Evolutionary conservation across 2,329 filamentous ascomycete genomes (phyloP).

Genomic region (Chaetomium strumarium): DNA sequence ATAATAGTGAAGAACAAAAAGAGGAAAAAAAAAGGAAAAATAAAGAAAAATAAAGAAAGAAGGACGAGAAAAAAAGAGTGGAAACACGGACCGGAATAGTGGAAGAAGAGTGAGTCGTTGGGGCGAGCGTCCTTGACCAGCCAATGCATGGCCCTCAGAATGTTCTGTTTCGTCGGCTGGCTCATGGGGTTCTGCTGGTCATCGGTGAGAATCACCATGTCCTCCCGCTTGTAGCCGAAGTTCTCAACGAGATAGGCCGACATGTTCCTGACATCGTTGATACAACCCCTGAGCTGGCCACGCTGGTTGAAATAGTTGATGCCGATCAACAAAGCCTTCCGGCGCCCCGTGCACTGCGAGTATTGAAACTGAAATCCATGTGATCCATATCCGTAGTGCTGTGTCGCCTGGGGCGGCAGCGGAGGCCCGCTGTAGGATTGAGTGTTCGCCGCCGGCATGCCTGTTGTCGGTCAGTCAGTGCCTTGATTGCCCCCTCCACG

Average conservation of each 20-base stretch:
- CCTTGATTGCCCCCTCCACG: background rate
- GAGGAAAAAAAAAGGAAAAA: too few species aligned
- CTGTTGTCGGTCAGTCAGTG: conserved; percentile 18
- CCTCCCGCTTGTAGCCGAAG: conserved; percentile 88
- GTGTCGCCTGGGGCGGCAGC: conserved; percentile 59
- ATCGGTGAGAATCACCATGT: conserved; percentile 95
- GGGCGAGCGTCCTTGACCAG: conserved; percentile 86
- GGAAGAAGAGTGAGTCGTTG: conserved; percentile 95
- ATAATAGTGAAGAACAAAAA: too few species aligned
- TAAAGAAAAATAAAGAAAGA: too few species aligned
- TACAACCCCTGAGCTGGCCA: conserved; percentile 85
- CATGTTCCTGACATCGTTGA: conserved; percentile 98
- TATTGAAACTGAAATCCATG: conserved; percentile 81
- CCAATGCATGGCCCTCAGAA: conserved; percentile 95
- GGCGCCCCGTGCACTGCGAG: conserved; percentile 79
- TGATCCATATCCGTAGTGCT: conserved; percentile 73
- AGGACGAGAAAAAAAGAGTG: too few species aligned
- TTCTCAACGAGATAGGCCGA: conserved; percentile 81
- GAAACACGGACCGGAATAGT: conserved; percentile 73
- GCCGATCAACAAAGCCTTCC: conserved; percentile 86
- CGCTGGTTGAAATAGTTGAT: conserved; percentile 96
- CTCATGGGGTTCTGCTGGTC: conserved; percentile 97
- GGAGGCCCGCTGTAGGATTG: conserved; percentile 49
- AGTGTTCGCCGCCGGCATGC: conserved; percentile 23
- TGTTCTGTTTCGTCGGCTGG: conserved; percentile 93